These are phyloP conservation scores for Solanum virginianum DNA, from an alignment of 257 asterid genomes.

Conservation along the genomic window DNA sequence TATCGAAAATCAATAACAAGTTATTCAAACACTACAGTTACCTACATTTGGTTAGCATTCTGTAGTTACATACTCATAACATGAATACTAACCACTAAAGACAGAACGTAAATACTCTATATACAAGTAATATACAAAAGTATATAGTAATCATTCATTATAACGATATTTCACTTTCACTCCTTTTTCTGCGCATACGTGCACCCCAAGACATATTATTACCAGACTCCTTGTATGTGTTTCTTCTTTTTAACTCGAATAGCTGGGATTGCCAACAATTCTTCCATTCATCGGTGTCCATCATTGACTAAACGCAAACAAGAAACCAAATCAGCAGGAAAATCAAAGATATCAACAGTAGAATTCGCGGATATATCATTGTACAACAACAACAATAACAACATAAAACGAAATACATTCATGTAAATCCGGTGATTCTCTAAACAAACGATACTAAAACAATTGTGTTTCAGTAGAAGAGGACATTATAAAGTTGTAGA, in stretches of 20 bases:
- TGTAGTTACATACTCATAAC: not conserved
- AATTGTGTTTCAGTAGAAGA: no score
- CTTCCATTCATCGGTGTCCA: constrained; percentile 50
- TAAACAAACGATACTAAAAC: not conserved
- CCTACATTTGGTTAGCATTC: not conserved
- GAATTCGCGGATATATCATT: not conserved
- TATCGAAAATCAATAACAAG: no score
- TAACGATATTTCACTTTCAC: constrained; percentile 8
- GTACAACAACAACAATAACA: not conserved
- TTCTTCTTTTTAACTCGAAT: constrained; percentile 53
- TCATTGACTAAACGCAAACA: constrained; percentile 34
- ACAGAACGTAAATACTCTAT: not conserved
- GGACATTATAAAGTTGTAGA: not conserved
- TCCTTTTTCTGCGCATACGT: constrained; percentile 48
- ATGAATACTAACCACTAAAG: not conserved
- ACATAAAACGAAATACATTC: not conserved
- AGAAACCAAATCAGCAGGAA: constrained; percentile 1
- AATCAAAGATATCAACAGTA: not conserved
- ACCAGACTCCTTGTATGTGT: constrained; percentile 25
- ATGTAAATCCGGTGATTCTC: not conserved
- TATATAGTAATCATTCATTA: not conserved
- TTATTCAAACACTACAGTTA: not conserved
- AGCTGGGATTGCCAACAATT: constrained; percentile 60
- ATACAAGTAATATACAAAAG: not conserved
- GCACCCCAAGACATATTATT: constrained; percentile 70